Conservation (phyloP, 768 basidiomycete genomes). For the Mycena amicta region DNA sequence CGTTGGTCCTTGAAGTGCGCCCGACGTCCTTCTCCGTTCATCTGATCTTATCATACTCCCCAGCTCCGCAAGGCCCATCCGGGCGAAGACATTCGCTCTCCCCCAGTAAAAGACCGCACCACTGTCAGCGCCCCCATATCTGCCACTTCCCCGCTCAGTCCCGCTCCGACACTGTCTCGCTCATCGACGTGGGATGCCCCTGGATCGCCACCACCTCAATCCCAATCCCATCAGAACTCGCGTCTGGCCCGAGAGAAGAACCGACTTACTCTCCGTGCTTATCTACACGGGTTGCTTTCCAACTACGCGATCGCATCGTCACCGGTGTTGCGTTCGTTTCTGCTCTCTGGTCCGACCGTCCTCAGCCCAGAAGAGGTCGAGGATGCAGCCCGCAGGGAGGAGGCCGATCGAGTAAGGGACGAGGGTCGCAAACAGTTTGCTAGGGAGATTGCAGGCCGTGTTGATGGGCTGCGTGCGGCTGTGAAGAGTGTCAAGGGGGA, state of each 20-base stretch:
- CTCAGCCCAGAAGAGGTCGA: slow-evolving; percentile 74
- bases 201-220: slow-evolving; percentile 25
- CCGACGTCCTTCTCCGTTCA: not conserved
- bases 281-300: slow-evolving; percentile 79
- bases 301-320: slow-evolving; percentile 78
- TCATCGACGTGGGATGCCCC: slow-evolving; percentile 22
- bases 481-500: slow-evolving; percentile 91
- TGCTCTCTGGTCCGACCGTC: slow-evolving; percentile 73
- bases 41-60: slow-evolving; percentile 15
- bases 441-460: slow-evolving; percentile 80
- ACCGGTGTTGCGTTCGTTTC: slow-evolving; percentile 83
- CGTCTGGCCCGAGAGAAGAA: slow-evolving; percentile 92
- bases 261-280: slow-evolving; percentile 88
- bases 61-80: slow-evolving; percentile 89
- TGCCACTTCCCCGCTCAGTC: slow-evolving; percentile 33
- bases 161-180: slow-evolving; percentile 25
- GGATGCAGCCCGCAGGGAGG: slow-evolving; percentile 79
- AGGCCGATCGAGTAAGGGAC: slow-evolving; percentile 85
- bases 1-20: slow-evolving; percentile 79
- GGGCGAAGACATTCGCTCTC: slow-evolving; percentile 75
- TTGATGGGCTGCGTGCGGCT: slow-evolving; percentile 82
- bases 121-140: slow-evolving; percentile 53
- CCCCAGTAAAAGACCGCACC: slow-evolving; percentile 88
- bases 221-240: slow-evolving; percentile 32
- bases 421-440: slow-evolving; percentile 87